Evolutionary conservation across 1,139 yeast species (phyloP), one percentile per base, ranked within the genome.

Genomic region (Cylindricascospora bacillispora): DNA sequence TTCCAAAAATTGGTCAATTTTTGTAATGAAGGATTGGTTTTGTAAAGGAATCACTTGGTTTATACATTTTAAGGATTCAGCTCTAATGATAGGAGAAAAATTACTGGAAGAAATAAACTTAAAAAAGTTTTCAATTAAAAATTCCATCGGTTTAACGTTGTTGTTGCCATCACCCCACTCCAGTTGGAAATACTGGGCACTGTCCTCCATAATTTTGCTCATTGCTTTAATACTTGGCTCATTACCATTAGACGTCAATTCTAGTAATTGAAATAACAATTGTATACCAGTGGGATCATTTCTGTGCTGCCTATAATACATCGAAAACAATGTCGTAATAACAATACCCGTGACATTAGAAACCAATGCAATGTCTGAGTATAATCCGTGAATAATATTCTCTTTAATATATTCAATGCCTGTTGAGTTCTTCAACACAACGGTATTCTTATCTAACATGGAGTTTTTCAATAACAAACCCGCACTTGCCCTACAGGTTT

Each of bases 301-400:
- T 25, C 59, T 41, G 31, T 52, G 49, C 25, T 49, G 51, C 32
- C 56, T 45, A 36, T 49, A 54, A 35, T 49, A 44, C n/a, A 71
- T 62, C 6, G 79, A 65, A 43, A 86, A 79, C 24, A 89, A 58
- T 0, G 94, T 68, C 2, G 97, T 81, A 31, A 89, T 75, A 31
- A 85, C 93, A 48, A 77, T 86, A 26, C 97, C 95, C 10, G 95
- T 76, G 37, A 86, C 82, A 48, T 81, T 83, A 38, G 94, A 67
- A 15, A 86, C 81, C 46, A 81, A 59, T 13, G 61, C 53, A 37
- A 72, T 73, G 1, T 59, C 46, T 5, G 45, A 34, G 29, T 69
- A 53, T 30, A 89, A 63, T 1, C 95, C 98, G 32, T 65, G 64
- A 22, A 82, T 57, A 15, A 85, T 64, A 41, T 73, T 63, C n/a